A percentile compares a stretch with the other conserved stretches of the same genome.
These are phyloP conservation scores for Akanthomyces lecanii DNA, from an alignment of 2,329 filamentous ascomycete species.

Conservation along the genomic window DNA sequence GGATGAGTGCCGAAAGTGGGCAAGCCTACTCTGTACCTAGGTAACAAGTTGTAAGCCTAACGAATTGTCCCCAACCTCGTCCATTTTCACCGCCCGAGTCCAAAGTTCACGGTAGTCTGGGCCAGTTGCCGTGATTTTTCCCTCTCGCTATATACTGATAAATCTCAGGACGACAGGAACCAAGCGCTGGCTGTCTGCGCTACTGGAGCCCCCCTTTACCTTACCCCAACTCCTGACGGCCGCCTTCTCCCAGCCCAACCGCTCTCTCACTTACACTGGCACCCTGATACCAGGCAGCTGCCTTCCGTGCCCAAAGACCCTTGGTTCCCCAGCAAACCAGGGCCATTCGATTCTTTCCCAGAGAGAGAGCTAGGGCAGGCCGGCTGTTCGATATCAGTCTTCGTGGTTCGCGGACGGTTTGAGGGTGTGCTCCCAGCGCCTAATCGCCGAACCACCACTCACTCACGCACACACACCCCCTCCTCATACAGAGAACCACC, in stretches of 20 bases:
- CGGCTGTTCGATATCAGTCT: neutral
- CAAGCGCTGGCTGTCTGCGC: neutral
- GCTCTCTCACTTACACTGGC: neutral
- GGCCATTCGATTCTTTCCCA: too few relatives aligned
- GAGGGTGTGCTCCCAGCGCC: neutral
- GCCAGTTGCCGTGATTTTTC: neutral
- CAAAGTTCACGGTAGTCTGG: neutral
- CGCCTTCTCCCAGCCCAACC: neutral
- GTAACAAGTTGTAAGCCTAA: too few relatives aligned
- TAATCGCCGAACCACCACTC: neutral
- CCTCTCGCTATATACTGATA: neutral
- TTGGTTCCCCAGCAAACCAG: too few relatives aligned
- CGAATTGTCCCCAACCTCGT: conserved; percentile 5
- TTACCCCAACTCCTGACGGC: neutral
- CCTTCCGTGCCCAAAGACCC: neutral
- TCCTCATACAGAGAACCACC: neutral
- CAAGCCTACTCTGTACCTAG: neutral
- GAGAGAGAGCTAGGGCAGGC: neutral
- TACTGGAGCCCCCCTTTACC: neutral
- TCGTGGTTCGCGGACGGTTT: neutral
- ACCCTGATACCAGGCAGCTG: neutral
- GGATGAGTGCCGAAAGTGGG: neutral
- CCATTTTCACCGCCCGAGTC: conserved; percentile 3
- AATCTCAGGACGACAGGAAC: neutral
- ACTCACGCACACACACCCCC: neutral